Conservation (phyloP, 208 protist species). For the Leishmania martiniquensis region DNA sequence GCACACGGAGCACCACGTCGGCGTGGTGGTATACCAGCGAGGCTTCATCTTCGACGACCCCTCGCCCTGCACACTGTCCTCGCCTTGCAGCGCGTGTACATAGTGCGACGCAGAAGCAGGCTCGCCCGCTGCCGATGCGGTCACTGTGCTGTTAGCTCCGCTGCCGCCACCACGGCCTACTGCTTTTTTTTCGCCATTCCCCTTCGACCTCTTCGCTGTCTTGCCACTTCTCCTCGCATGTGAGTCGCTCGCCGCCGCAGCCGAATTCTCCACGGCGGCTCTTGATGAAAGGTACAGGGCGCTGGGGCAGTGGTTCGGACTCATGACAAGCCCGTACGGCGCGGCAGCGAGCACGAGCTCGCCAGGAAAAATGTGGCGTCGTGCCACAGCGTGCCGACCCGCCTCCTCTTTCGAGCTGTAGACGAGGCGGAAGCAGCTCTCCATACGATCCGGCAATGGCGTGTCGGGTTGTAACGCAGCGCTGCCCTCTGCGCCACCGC, state of each 20-base stretch:
- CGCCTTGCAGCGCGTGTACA: constrained; percentile 2
- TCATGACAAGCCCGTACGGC: constrained; percentile 52
- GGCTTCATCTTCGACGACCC: neutral
- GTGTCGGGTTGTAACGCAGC: neutral
- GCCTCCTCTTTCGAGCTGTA: constrained; percentile 41
- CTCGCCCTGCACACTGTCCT: neutral
- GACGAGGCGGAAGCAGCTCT: constrained; percentile 30
- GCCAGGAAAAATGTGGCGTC: constrained; percentile 44
- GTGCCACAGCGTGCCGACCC: constrained; percentile 57
- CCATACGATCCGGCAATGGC: constrained; percentile 1
- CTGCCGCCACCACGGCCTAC: neutral
- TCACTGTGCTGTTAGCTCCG: neutral
- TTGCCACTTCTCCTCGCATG: neutral
- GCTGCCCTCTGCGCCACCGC: neutral
- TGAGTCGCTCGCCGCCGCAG: neutral
- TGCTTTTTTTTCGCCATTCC: neutral
- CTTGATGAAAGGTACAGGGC: constrained; percentile 49
- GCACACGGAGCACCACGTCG: constrained; percentile 53
- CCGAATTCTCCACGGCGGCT: constrained; percentile 1
- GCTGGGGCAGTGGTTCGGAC: constrained; percentile 46
- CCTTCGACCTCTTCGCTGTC: neutral
- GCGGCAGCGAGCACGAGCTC: constrained; percentile 64
- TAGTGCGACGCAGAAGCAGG: constrained; percentile 3
- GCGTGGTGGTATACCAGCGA: constrained; percentile 33
- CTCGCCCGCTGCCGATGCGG: neutral